Base-by-base conservation (phyloP, 352 stramenopile genomes). In the Phytophthora sp. region DNA sequence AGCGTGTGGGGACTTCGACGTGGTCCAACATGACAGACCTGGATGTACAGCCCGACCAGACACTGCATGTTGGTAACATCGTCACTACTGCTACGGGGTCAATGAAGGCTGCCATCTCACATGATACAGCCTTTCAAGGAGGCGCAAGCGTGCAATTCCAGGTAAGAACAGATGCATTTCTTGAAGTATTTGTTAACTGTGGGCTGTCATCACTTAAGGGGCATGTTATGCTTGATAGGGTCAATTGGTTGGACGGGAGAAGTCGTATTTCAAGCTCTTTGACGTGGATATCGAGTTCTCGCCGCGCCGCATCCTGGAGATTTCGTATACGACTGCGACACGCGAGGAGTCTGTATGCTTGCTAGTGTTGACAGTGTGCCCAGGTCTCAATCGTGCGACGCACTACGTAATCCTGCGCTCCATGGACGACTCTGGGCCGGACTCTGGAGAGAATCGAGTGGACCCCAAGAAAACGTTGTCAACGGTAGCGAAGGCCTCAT, bases 191-290 rank as follows among this genome's bases (percentile, higher is more conserved):
- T 33, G 18, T 30, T n/a, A 11, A 16, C 9, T 30, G n/a, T 29
- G 52, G 18, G 13, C 1, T 41, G 9, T 41, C 23, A 11, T n/a
- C n/a, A n/a, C n/a, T n/a, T n/a, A n/a, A n/a, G n/a, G n/a, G n/a
- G n/a, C n/a, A n/a, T n/a, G n/a, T n/a, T n/a, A n/a, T 64, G 15
- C 13, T 24, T 56, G 4, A 4, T 36, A 81, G 67, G 74, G 74
- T n/a, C 59, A 66, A 55, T 56, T 79, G 57, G 29, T 54, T 38
- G 60, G 59, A 15, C 62, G 55, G 2, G 71, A 79, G 42, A 79
- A 79, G 18, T 57, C 61, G 21, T 82, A 79, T 53, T 73, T 79
- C 30, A 82, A 82, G 57, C 71, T 82, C 38, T 79, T 73, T 21
- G 74, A 79, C 20, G 67, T 73, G 8, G 74, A 82, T 31, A 73